These are phyloP conservation scores for Candida manassasensis DNA, from an alignment of 805 yeast species.

Conservation along the genomic window DNA sequence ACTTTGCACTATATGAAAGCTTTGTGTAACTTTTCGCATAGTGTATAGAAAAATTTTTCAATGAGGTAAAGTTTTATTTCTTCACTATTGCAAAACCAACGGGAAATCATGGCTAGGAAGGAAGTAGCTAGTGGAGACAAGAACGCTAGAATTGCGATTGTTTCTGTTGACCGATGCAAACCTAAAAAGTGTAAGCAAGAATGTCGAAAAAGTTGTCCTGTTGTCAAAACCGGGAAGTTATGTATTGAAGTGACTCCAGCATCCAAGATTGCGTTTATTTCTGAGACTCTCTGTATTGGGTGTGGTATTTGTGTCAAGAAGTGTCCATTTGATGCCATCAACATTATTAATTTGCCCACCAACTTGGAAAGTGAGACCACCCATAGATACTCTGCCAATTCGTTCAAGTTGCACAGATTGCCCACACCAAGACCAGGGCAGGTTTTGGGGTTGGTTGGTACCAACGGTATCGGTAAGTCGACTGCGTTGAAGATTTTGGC, in stretches of 20 bases:
- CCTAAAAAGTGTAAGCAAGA: slow-evolving; percentile 99
- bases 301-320: slow-evolving; percentile 99
- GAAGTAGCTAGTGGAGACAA: slow-evolving; percentile 26
- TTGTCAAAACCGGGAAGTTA: slow-evolving; percentile 93
- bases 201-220: slow-evolving; percentile 96
- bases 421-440: slow-evolving; percentile 99
- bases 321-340: slow-evolving; percentile 97
- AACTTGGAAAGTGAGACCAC: slow-evolving; percentile 89
- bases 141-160: slow-evolving; percentile 90
- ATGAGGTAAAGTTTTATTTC: not conserved
- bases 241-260: slow-evolving; percentile 95
- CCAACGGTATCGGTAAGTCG: slow-evolving; percentile 98
- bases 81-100: not conserved
- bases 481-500: slow-evolving; percentile 96
- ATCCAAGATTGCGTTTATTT: slow-evolving; percentile 88
- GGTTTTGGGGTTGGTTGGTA: slow-evolving; percentile 95
- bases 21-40: slow-evolving; percentile 3
- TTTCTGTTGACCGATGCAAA: slow-evolving; percentile 89
- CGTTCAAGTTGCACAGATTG: slow-evolving; percentile 92
- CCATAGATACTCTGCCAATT: slow-evolving; percentile 96
- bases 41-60: slow-evolving; percentile 2
- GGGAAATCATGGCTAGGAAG: slow-evolving; percentile 2
- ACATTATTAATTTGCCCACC: slow-evolving; percentile 93
- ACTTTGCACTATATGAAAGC: not conserved
- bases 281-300: slow-evolving; percentile 93